Evolutionary conservation across 371 early-diverging fungal species (phyloP).

Genomic region (Cokeromyces recurvatus): DNA sequence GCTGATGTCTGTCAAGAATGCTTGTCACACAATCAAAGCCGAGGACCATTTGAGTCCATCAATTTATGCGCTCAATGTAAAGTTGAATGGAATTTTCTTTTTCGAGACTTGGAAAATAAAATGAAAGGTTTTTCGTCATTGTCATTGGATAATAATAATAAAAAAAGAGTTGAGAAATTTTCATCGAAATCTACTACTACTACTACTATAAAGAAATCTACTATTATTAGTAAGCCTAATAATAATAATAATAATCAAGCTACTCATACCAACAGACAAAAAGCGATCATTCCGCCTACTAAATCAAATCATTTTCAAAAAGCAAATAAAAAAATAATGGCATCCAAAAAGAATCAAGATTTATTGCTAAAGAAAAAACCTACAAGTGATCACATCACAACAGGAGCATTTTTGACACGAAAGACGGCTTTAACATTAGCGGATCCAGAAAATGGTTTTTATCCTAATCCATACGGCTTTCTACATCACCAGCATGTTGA

Average conservation of each 20-base stretch:
- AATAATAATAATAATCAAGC: too few relatives aligned
- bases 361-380: neutral
- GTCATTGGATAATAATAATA: neutral
- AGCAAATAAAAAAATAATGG: constrained; percentile 13
- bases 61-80: neutral
- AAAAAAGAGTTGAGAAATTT: too few relatives aligned
- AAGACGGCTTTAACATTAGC: constrained; percentile 39
- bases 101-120: too few relatives aligned
- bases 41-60: neutral
- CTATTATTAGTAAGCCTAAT: neutral
- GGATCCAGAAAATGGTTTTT: constrained; percentile 25
- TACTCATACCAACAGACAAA: too few relatives aligned
- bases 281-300: constrained; percentile 12
- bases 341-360: neutral
- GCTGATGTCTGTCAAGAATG: neutral
- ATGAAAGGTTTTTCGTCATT: neutral
- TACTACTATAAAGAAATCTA: neutral
- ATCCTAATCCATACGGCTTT: constrained; percentile 42
- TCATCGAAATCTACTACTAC: neutral
- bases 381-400: constrained; percentile 25
- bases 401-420: constrained; percentile 49
- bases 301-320: constrained; percentile 10
- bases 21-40: neutral
- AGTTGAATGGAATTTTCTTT: neutral
- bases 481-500: constrained; percentile 37